Evolutionary conservation across 106 monocot genomes (phyloP), one percentile per base, ranked within the genome.

Genomic region (Iris macrosiphon): DNA sequence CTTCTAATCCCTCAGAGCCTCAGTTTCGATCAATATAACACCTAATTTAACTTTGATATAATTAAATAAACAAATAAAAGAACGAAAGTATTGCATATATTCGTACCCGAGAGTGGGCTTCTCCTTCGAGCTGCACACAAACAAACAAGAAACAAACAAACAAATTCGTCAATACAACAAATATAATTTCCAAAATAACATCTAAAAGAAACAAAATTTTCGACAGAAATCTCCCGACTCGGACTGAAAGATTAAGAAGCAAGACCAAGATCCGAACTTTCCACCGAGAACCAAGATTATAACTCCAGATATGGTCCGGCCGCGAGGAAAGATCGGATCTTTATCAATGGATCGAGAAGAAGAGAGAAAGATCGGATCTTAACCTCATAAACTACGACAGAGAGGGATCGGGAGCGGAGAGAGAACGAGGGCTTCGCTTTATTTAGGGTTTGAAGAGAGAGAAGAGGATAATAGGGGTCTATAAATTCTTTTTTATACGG

Each of bases 31-130:
- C n/a, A n/a, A n/a, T n/a, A n/a, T n/a, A n/a, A n/a, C n/a, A n/a
- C n/a, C n/a, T n/a, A n/a, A n/a, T n/a, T n/a, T n/a, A n/a, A n/a
- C n/a, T n/a, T n/a, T n/a, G n/a, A n/a, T n/a, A n/a, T n/a, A n/a
- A n/a, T n/a, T n/a, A n/a, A n/a, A n/a, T n/a, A n/a, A n/a, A n/a
- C 15, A 33, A 27, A 19, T 33, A 50, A 51, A 53, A 35, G 4
- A 12, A 31, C 20, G 14, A 7, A 57, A 39, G 22, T 21, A 55
- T 21, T 8, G 1, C 21, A 12, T 14, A 20, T 18, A 22, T 35
- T 62, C 82, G 38, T 77, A 95, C 95, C 95, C 95, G 8, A 95
- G 85, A 77, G 89, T 89, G 61, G 95, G 95, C 60, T 85, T 95
- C 89, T 95, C 95, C 95, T 89, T 95, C 51, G 95, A 95, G 95